Conservation (phyloP, 345 rosid species). For the Aquilaria sinensis region DNA sequence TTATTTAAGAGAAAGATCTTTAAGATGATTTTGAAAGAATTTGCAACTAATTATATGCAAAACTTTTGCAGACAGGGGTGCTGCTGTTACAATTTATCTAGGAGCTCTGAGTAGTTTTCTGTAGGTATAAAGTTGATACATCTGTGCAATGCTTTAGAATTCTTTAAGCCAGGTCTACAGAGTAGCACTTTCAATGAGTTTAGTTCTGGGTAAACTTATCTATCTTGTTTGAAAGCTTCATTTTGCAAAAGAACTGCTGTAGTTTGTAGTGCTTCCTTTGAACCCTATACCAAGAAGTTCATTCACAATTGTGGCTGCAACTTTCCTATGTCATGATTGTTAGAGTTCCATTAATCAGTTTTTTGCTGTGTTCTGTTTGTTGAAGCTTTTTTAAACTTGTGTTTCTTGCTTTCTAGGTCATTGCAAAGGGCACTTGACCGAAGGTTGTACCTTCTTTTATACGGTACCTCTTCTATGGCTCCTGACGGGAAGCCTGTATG, state of each 20-base stretch:
- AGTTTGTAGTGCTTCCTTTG: too few species aligned
- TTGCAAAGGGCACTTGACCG: slow-evolving; percentile 83
- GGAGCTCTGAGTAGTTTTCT: too few species aligned
- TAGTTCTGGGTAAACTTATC: too few species aligned
- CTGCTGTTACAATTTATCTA: too few species aligned
- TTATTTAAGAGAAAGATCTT: not conserved
- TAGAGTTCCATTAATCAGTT: not conserved
- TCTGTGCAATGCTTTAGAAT: too few species aligned
- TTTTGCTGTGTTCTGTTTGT: not conserved
- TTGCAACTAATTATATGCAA: slow-evolving; percentile 9
- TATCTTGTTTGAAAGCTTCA: too few species aligned
- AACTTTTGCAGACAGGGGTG: slow-evolving; percentile 26
- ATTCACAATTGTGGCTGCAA: too few species aligned
- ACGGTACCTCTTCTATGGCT: slow-evolving; percentile 52
- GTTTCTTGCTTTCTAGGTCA: slow-evolving; percentile 28
- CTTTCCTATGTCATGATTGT: not conserved
- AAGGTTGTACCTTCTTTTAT: slow-evolving; percentile 77
- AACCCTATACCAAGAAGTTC: too few species aligned
- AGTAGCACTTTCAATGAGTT: too few species aligned
- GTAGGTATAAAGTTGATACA: too few species aligned
- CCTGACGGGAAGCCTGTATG: slow-evolving; percentile 58
- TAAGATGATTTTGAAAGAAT: not conserved
- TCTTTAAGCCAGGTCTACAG: too few species aligned
- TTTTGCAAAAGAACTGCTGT: too few species aligned
- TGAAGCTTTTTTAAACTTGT: not conserved